Evolutionary conservation across 371 early-diverging fungal genomes (phyloP).

Genomic region (Syncephalis plumigaleata): DNA sequence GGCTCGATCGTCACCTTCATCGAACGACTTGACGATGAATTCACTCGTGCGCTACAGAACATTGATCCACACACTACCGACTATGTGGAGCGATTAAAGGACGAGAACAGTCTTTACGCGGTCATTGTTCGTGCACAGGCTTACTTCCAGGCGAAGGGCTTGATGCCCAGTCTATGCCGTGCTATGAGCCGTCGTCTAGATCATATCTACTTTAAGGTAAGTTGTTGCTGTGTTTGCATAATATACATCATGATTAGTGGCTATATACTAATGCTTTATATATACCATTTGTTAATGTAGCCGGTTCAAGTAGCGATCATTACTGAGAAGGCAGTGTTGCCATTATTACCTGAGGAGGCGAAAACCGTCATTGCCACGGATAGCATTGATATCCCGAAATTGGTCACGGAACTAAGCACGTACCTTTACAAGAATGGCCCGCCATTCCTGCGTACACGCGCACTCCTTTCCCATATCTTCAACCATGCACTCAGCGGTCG

Average conservation of each 20-base stretch:
- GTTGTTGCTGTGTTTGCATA: not conserved
- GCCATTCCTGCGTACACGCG: conserved; percentile 80
- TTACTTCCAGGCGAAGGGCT: conserved; percentile 47
- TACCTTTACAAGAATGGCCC: conserved; percentile 71
- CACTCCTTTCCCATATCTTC: conserved; percentile 93
- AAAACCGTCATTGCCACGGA: conserved; percentile 15
- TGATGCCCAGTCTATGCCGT: conserved; percentile 42
- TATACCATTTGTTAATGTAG: conserved; percentile 8
- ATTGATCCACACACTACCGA: conserved; percentile 94
- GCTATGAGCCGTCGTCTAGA: conserved; percentile 78
- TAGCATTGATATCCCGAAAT: conserved; percentile 27
- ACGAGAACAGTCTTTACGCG: conserved; percentile 74
- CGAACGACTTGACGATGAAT: conserved; percentile 94
- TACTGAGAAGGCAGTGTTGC: conserved; percentile 18
- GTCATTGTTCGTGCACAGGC: conserved; percentile 72
- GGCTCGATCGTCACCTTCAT: conserved; percentile 81
- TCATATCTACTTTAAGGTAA: conserved; percentile 87
- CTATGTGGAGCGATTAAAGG: conserved; percentile 84
- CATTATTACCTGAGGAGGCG: conserved; percentile 15
- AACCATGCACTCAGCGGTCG: conserved; percentile 89
- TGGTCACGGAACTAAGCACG: conserved; percentile 68
- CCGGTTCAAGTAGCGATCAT: conserved; percentile 30
- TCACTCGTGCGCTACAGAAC: conserved; percentile 81
- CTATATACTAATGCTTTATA: not conserved
- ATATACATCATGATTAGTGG: not conserved